Conservation (phyloP, 1,284 basidiomycete species). For the Ustilago cynodontis region DNA sequence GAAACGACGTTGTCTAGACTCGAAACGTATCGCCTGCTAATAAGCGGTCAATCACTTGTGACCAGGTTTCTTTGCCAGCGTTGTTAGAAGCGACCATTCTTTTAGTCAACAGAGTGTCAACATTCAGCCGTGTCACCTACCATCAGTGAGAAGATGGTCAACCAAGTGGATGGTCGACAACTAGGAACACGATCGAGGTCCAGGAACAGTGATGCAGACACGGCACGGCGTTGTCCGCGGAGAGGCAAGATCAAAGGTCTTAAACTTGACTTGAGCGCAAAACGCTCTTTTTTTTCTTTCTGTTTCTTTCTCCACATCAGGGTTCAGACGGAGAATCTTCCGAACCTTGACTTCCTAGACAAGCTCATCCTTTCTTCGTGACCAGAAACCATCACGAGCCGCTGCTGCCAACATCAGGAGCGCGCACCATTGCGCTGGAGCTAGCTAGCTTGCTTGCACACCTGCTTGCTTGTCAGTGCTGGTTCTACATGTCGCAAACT, state of each 20-base stretch:
- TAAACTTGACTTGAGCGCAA: too few species aligned
- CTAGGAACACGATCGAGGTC: too few species aligned
- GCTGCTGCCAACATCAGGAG: background rate
- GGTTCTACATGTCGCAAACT: slow-evolving; percentile 21
- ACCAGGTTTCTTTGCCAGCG: too few species aligned
- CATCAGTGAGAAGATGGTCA: too few species aligned
- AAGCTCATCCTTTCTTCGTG: background rate
- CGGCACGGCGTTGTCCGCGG: background rate
- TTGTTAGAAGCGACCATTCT: too few species aligned
- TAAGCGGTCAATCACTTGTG: too few species aligned
- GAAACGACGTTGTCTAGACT: too few species aligned
- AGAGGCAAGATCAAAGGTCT: background rate
- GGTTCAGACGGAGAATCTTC: background rate
- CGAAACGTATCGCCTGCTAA: too few species aligned
- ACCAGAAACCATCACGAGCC: background rate
- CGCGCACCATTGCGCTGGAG: background rate
- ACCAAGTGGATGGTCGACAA: too few species aligned
- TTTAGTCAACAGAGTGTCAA: too few species aligned
- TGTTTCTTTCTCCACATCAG: background rate
- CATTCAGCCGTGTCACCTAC: too few species aligned
- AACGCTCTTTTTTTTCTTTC: background rate
- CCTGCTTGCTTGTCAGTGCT: background rate
- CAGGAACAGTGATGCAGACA: too few species aligned
- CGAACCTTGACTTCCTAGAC: background rate
- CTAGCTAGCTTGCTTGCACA: background rate